phyloP scores from a whole-genome alignment of 2,329 filamentous ascomycete genomes.

The Hypoxylon sp. region DNA sequence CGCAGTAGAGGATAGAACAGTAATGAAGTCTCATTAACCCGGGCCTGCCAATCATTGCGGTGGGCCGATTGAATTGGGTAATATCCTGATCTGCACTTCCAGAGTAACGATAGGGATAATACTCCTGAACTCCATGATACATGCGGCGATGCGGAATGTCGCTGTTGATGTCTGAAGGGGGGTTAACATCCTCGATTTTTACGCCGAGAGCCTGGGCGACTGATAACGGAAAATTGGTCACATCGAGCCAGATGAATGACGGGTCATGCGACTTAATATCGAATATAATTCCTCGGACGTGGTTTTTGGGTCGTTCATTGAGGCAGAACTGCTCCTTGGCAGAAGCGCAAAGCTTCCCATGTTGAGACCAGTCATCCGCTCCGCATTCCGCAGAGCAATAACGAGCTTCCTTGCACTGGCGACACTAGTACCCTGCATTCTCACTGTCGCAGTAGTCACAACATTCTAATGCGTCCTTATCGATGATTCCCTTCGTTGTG shows the following conservation, averaged over 20 bases:
- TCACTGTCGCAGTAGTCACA: slow-evolving; percentile 16
- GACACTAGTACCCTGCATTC: neutral
- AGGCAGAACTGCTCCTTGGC: neutral
- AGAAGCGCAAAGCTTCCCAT: slow-evolving; percentile 35
- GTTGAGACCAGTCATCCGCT: slow-evolving; percentile 25
- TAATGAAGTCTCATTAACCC: slow-evolving; percentile 32
- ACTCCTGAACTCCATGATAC: slow-evolving; percentile 30
- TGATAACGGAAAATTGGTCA: slow-evolving; percentile 7
- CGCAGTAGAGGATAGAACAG: slow-evolving; percentile 25
- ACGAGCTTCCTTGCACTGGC: slow-evolving; percentile 6
- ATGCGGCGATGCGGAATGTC: slow-evolving; percentile 12
- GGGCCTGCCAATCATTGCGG: slow-evolving; percentile 26
- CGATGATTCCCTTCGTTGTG: neutral
- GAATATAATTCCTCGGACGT: slow-evolving; percentile 38
- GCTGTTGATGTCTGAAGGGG: slow-evolving; percentile 19
- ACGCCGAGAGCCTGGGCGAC: slow-evolving; percentile 12
- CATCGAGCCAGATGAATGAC: slow-evolving; percentile 10
- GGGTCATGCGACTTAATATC: slow-evolving; percentile 2
- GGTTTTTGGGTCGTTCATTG: slow-evolving; percentile 4
- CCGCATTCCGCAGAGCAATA: slow-evolving; percentile 35
- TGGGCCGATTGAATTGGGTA: slow-evolving; percentile 33
- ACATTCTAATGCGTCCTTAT: slow-evolving; percentile 1
- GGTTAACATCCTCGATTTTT: neutral
- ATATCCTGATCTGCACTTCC: neutral
- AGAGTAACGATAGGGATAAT: slow-evolving; percentile 6